Evolutionary conservation across 2,329 filamentous ascomycete species (phyloP), one percentile per base, ranked within the genome.

Genomic region (Fusarium luffae): DNA sequence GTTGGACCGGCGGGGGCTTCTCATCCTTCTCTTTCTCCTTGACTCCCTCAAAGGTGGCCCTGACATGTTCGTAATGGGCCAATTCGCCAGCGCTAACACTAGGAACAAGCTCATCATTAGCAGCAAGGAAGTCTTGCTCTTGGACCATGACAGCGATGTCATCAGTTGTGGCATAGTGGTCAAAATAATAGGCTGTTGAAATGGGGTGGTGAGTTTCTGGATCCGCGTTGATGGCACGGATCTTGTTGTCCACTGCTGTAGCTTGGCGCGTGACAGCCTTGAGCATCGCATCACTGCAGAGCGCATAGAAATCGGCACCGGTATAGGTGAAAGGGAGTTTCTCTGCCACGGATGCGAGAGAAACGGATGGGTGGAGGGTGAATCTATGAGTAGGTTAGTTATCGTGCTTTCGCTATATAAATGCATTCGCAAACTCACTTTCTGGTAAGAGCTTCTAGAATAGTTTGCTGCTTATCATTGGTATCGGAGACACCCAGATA

Each of bases 241-340:
- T 92, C 79, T 96, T 96, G 52, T 88, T 85, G 78, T 99, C 96
- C 4, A 98, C 94, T 3, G 88, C 85, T 2, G 89, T 87, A 4
- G 96, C 94, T 77, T 97, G 93, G 7, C 96, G 90, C 4, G 96
- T 99, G 62, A 99, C 95, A 21, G 96, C 96, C 80, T 99, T 98
- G 72, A 99, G 91, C 96, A 99, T 99, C 54, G 96, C 94, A 79
- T 99, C 96, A 44, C 94, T 97, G 83, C 95, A 98, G 21, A 99
- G 86, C 1, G 96, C 96, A 80, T 99, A 99, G 77, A 99, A 91
- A 82, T 99, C 96, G 68, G 96, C 96, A 76, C 96, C 96, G 0
- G 96, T 99, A 82, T 98, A 99, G 4, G 95, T 98, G 78, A 98
- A 96, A 0, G 96, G 96, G 6, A 99, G 87, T 13, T 85, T 85